phyloP scores from a whole-genome alignment of 2,329 filamentous ascomycete species.

The Penicillium sp. region DNA sequence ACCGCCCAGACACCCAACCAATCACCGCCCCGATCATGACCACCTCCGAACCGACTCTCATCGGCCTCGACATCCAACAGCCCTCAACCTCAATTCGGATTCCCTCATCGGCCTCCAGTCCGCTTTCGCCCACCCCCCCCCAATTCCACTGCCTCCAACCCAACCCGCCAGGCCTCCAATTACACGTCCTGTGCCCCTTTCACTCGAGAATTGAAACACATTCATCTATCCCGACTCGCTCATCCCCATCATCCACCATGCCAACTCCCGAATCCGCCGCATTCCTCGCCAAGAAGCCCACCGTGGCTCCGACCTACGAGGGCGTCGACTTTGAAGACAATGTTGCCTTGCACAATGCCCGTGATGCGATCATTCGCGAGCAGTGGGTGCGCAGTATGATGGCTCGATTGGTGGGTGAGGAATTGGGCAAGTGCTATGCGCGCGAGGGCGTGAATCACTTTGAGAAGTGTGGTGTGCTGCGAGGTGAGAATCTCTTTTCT shows the following conservation, averaged over 20 bases:
- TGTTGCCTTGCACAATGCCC: slow-evolving; percentile 56
- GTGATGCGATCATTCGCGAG: slow-evolving; percentile 60
- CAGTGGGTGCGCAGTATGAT: slow-evolving; percentile 67
- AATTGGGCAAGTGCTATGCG: slow-evolving; percentile 62
- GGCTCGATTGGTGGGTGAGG: slow-evolving; percentile 58
- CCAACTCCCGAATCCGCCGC: slow-evolving; percentile 59
- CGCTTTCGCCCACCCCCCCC: neutral
- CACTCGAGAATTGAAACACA: neutral
- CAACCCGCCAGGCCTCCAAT: no score
- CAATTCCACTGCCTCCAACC: neutral
- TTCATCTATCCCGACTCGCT: neutral
- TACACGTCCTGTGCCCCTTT: no score
- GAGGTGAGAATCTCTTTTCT: slow-evolving; percentile 46
- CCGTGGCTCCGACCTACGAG: slow-evolving; percentile 59
- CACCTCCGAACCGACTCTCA: slow-evolving; percentile 15
- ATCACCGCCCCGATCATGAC: slow-evolving; percentile 24
- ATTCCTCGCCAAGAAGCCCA: slow-evolving; percentile 61
- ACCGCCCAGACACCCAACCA: slow-evolving; percentile 24
- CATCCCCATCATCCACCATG: slow-evolving; percentile 40
- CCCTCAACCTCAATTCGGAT: slow-evolving; percentile 4
- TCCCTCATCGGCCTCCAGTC: slow-evolving; percentile 4
- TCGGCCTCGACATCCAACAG: slow-evolving; percentile 16
- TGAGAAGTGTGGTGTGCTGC: slow-evolving; percentile 60
- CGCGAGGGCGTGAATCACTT: slow-evolving; percentile 61
- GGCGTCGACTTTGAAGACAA: slow-evolving; percentile 64